Percentiles rank a stretch among this genome's conserved stretches.
Evolutionary conservation across 2,329 filamentous ascomycete genomes (phyloP).

Genomic region (Pseudopyrenochaeta lycopersici): DNA sequence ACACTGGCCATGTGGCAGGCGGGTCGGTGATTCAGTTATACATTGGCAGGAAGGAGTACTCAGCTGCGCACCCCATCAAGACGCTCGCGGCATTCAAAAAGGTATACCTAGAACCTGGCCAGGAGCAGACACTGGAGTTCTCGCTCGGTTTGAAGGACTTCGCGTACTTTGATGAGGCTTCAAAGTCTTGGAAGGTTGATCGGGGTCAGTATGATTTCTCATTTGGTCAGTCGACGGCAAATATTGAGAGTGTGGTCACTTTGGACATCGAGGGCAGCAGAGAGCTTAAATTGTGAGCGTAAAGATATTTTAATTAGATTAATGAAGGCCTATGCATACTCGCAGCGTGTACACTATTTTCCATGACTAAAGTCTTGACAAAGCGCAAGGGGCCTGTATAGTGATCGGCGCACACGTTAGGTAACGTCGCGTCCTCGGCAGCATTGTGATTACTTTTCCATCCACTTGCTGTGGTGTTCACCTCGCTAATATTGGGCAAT

Average conservation of each 20-base stretch:
- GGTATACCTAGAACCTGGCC: slow-evolving; percentile 65
- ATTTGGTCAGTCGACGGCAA: slow-evolving; percentile 39
- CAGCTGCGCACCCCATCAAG: slow-evolving; percentile 65
- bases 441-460: background rate
- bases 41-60: slow-evolving; percentile 58
- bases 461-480: background rate
- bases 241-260: slow-evolving; percentile 34
- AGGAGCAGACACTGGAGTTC: slow-evolving; percentile 66
- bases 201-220: slow-evolving; percentile 41
- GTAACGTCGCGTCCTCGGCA: too few relatives aligned
- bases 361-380: too few relatives aligned
- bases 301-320: background rate
- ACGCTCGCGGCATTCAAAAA: slow-evolving; percentile 75
- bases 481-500: background rate
- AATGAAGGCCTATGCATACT: background rate
- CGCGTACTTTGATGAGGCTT: slow-evolving; percentile 43
- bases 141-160: slow-evolving; percentile 33
- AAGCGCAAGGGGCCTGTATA: too few relatives aligned
- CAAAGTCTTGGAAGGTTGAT: slow-evolving; percentile 41
- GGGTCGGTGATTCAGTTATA: slow-evolving; percentile 66
- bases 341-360: too few relatives aligned
- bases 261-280: slow-evolving; percentile 31
- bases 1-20: slow-evolving; percentile 60
- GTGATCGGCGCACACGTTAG: too few relatives aligned
- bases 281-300: slow-evolving; percentile 25